A percentile compares a stretch with the other conserved stretches of the same genome.
These are phyloP conservation scores for Cercospora sp. DNA, from an alignment of 2,329 filamentous ascomycete species.

Conservation along the genomic window DNA sequence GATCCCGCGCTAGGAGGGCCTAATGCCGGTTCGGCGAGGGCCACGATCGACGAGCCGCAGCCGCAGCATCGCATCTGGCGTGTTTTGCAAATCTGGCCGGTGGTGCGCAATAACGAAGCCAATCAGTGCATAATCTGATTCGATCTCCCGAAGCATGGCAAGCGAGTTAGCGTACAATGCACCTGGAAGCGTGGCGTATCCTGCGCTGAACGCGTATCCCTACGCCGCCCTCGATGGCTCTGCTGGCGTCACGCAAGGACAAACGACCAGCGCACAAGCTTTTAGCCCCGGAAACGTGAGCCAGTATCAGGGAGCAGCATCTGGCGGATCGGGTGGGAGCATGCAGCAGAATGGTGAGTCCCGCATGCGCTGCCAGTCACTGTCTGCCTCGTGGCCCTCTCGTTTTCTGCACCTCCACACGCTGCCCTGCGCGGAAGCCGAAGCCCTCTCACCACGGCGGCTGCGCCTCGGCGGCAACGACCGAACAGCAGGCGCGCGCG, in stretches of 20 bases:
- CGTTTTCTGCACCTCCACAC: background rate
- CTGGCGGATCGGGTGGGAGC: conserved; percentile 3
- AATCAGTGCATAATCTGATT: conserved; percentile 9
- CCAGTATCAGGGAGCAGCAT: conserved; percentile 8
- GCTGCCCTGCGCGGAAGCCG: background rate
- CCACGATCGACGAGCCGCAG: conserved; percentile 4
- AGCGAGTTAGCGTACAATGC: conserved; percentile 8
- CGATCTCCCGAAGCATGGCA: conserved; percentile 4
- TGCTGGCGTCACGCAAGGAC: background rate
- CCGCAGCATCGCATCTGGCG: background rate
- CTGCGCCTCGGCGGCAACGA: background rate
- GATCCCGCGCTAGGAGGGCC: conserved; percentile 1
- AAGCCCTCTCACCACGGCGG: background rate
- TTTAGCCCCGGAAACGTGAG: conserved; percentile 9
- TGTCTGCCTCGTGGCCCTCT: background rate
- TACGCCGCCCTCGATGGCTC: conserved; percentile 1
- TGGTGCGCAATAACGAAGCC: conserved; percentile 4
- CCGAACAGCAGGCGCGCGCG: background rate
- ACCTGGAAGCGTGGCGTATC: background rate
- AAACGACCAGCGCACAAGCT: conserved; percentile 13
- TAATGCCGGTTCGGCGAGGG: background rate
- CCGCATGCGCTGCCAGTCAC: background rate
- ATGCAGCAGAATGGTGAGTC: conserved; percentile 15
- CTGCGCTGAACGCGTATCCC: conserved; percentile 1
- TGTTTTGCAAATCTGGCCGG: background rate